phyloP scores from a whole-genome alignment of 2,329 filamentous ascomycete species.

The Berkeleyomyces rouxiae region DNA sequence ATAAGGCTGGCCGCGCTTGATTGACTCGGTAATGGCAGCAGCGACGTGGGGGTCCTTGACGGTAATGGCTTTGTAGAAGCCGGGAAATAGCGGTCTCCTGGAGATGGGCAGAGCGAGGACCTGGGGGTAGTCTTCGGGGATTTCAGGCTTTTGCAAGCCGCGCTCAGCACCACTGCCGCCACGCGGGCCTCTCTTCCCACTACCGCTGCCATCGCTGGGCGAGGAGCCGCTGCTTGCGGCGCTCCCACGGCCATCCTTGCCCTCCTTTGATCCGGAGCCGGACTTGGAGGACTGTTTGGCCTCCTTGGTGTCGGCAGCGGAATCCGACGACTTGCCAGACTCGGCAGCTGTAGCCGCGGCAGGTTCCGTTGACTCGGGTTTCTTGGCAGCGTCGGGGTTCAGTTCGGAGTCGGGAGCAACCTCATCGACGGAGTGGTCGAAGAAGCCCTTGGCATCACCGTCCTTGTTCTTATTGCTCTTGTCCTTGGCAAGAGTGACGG shows the following conservation, averaged over 20 bases:
- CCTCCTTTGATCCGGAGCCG: constrained; percentile 17
- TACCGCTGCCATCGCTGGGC: constrained; percentile 10
- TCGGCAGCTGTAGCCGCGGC: background rate
- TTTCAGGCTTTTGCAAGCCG: constrained; percentile 68
- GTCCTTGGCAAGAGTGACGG: constrained; percentile 10
- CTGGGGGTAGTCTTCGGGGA: constrained; percentile 92
- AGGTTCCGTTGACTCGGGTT: constrained; percentile 2
- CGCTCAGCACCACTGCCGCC: constrained; percentile 51
- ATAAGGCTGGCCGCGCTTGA: constrained; percentile 92
- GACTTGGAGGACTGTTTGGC: constrained; percentile 9
- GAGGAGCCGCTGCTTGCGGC: constrained; percentile 36
- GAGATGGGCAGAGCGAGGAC: constrained; percentile 95
- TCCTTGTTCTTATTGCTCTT: constrained; percentile 22
- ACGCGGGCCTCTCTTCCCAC: constrained; percentile 22
- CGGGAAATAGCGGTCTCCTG: constrained; percentile 83
- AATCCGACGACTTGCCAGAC: background rate
- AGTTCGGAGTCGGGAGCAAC: constrained; percentile 35
- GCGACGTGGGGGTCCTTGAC: constrained; percentile 87
- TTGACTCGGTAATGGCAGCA: constrained; percentile 84
- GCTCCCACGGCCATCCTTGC: constrained; percentile 38
- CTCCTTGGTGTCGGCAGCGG: background rate
- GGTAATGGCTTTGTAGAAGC: constrained; percentile 97
- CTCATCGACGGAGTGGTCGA: constrained; percentile 33
- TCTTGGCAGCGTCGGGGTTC: constrained; percentile 20
- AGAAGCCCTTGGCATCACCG: constrained; percentile 26